These are phyloP conservation scores for Halophytophthora polymorphica DNA, from an alignment of 352 stramenopile species.

Conservation along the genomic window DNA sequence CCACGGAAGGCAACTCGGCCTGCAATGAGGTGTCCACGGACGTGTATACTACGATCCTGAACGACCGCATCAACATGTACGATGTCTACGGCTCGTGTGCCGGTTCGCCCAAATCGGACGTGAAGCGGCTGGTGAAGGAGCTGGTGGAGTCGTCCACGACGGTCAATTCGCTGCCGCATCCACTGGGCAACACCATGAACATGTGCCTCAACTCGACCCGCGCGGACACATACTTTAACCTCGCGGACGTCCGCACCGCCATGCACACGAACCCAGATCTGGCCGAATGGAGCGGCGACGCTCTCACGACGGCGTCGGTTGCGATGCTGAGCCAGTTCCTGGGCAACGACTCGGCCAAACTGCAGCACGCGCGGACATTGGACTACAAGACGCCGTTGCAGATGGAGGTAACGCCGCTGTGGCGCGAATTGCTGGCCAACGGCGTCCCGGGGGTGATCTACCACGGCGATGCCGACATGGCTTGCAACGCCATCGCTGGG, in stretches of 20 bases:
- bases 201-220: constrained; percentile 62
- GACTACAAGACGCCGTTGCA: constrained; percentile 52
- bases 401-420: constrained; percentile 50
- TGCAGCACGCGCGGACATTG: constrained; percentile 36
- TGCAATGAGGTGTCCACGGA: constrained; percentile 31
- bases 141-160: constrained; percentile 31
- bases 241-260: constrained; percentile 57
- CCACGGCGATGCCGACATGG: constrained; percentile 68
- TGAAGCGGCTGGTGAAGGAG: constrained; percentile 42
- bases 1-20: constrained; percentile 7
- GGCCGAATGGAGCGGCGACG: constrained; percentile 37
- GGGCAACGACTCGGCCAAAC: constrained; percentile 25
- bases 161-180: constrained; percentile 37
- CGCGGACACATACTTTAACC: constrained; percentile 73
- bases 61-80: constrained; percentile 61
- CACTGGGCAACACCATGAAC: constrained; percentile 69
- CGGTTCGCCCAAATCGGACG: constrained; percentile 39
- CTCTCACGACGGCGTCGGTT: constrained; percentile 43
- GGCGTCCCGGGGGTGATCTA: constrained; percentile 63
- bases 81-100: constrained; percentile 62
- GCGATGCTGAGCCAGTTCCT: constrained; percentile 32
- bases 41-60: constrained; percentile 31
- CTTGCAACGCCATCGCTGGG: constrained; percentile 65
- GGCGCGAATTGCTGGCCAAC: constrained; percentile 46
- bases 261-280: constrained; percentile 70